These are phyloP conservation scores for Litsea cubeba DNA, from an alignment of 164 flowering plant genomes.

Conservation along the genomic window DNA sequence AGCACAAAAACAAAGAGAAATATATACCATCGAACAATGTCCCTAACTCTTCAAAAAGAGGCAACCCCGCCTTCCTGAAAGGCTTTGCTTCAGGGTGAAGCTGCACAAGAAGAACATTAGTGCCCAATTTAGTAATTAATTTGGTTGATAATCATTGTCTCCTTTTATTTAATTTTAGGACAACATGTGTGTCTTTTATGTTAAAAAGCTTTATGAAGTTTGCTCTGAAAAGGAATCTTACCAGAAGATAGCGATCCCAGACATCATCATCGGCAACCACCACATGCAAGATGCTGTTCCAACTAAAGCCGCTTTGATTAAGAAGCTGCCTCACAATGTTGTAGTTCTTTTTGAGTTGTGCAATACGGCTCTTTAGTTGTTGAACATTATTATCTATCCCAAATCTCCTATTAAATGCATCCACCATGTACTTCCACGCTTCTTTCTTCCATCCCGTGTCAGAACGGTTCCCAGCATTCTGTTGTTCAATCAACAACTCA, in stretches of 20 bases:
- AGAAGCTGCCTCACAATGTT: not conserved
- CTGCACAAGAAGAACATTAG: not conserved
- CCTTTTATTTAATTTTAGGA: too few species aligned
- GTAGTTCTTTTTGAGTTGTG: not conserved
- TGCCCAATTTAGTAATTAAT: not conserved
- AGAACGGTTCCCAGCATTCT: not conserved
- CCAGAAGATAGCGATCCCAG: constrained; percentile 1
- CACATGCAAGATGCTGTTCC: not conserved
- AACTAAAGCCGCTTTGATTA: not conserved
- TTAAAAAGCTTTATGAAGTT: not conserved
- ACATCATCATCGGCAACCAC: not conserved
- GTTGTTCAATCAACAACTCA: constrained; percentile 1
- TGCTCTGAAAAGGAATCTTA: not conserved
- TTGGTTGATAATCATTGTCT: too few species aligned
- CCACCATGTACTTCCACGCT: not conserved
- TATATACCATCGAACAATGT: not conserved
- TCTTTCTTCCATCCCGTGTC: not conserved
- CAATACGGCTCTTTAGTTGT: not conserved
- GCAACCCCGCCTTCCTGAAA: not conserved
- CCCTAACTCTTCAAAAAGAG: not conserved
- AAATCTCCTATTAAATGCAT: not conserved
- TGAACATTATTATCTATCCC: not conserved
- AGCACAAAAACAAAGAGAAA: not conserved
- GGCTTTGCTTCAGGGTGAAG: constrained; percentile 1
- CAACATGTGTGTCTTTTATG: not conserved